Evolutionary conservation across 148 eudicot species (phyloP), one percentile per base, ranked within the genome.

Genomic region (Polygonum maritimum): DNA sequence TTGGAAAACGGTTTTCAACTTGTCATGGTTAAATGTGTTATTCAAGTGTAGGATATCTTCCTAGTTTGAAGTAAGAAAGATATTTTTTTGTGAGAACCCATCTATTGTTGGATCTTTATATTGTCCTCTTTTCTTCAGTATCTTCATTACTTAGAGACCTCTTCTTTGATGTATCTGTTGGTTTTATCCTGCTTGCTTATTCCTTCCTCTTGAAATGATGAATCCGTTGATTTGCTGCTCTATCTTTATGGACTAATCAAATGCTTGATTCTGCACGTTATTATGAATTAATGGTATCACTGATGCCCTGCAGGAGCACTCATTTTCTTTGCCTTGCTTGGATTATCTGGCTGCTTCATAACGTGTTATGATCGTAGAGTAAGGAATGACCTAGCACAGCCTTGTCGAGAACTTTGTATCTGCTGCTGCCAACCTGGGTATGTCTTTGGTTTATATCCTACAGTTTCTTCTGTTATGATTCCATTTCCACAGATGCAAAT

Each of bases 331-430:
- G 93, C 97, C 39, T 83, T 94, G 81, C 88, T 94, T 74, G 98
- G 98, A 35, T 73, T 92, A 63, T 94, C 94, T 6, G 98, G 98
- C 49, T 94, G 96, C 87, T 88, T 90, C 40, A 90, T 94, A 79
- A 92, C 97, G 31, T 94, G 98, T 80, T 94, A 89, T 83, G 98
- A 94, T 79, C 85, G 94, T 81, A 89, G 96, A 81, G 96, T 94
- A 76, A 88, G 97, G 35, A 94, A 78, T 73, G 96, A 94, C 87
- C 87, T 92, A 57, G 92, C 97, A 60, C 98, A 94, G 82, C 98
- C 98, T 73, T 94, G 98, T 79, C 84, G 97, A 75, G 98, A 94
- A 83, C 80, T 94, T 77, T 94, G 98, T 78, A 88, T 92, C 76
- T 94, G 97, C 79, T 94, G 98, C 85, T 94, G 98, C 81, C 96